phyloP scores from a whole-genome alignment of 345 rosid genomes.

The Punica granatum region DNA sequence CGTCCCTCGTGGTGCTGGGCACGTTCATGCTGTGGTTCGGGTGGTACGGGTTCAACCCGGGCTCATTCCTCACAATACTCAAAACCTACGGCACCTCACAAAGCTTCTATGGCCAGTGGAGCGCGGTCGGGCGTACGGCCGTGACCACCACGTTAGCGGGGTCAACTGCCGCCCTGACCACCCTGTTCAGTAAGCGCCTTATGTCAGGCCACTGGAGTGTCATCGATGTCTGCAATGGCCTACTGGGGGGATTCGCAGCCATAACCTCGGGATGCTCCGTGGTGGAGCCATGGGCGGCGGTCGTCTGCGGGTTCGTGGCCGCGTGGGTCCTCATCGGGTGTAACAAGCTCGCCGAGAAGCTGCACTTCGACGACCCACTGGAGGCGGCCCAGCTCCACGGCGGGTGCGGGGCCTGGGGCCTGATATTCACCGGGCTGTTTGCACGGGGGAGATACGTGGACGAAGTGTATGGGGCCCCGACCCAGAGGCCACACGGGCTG shows the following conservation, averaged over 20 bases:
- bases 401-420: constrained; percentile 79
- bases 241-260: constrained; percentile 78
- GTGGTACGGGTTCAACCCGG: constrained; percentile 86
- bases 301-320: constrained; percentile 63
- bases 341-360: constrained; percentile 48
- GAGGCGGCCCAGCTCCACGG: constrained; percentile 81
- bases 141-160: constrained; percentile 78
- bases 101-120: constrained; percentile 67
- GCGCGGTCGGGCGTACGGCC: constrained; percentile 69
- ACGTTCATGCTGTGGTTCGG: constrained; percentile 74
- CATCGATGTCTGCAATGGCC: constrained; percentile 65
- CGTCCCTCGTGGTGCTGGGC: constrained; percentile 65
- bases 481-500: constrained; percentile 41
- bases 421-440: constrained; percentile 64
- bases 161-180: constrained; percentile 71
- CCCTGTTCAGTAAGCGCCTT: constrained; percentile 55
- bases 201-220: constrained; percentile 80
- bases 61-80: constrained; percentile 40
- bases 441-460: constrained; percentile 38
- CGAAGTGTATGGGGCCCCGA: constrained; percentile 36
- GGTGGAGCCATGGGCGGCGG: constrained; percentile 83
- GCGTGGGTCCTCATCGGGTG: constrained; percentile 53
- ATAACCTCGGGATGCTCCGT: constrained; percentile 77
- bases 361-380: constrained; percentile 50
- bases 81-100: constrained; percentile 22